Evolutionary conservation across 23 red algal species (phyloP), one percentile per base, ranked within the genome.

Genomic region (Gracilaria gracilis): DNA sequence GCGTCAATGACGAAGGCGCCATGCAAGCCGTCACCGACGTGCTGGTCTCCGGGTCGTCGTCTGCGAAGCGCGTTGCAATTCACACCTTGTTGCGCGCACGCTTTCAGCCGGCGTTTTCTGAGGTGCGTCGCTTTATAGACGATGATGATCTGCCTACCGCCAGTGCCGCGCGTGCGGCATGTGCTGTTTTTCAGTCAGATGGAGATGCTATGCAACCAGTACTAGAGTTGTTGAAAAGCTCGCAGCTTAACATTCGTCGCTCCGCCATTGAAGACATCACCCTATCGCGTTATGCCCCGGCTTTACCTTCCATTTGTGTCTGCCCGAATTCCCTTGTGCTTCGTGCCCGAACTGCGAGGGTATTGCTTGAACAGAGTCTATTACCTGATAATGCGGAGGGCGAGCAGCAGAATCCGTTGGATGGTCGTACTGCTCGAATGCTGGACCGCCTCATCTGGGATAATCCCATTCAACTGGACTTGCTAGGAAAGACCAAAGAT

Each of bases 181-280:
- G 90, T 7, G 44, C 69, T 38, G 39, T 73, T n/a, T 49, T 95
- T 11, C 67, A 86, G 15, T 62, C 62, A 0, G 88, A 95, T 31
- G 27, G n/a, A 40, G 51, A 42, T 7, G 55, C 42, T 4, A 95
- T 95, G 93, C 36, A 73, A 54, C 46, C 72, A 16, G 81, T 95
- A 16, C 33, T 95, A 15, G 19, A 55, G 23, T 9, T 95, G 50
- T 74, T 95, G 80, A 74, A 53, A 42, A 89, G 84, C 38, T n/a
- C 37, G 21, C 36, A 67, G 24, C 83, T 95, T 24, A 84, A 83
- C 11, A 57, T 72, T 77, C 93, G 93, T 50, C 79, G 93, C 34
- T 76, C 93, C 6, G 93, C 93, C 33, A 73, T 95, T 82, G 93
- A 95, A 36, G 93, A 95, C 40, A 91, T 95, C 42, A 95, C 93